These are phyloP conservation scores for Hypomontagnella monticulosa DNA, from an alignment of 495 filamentous ascomycete species.

Conservation along the genomic window DNA sequence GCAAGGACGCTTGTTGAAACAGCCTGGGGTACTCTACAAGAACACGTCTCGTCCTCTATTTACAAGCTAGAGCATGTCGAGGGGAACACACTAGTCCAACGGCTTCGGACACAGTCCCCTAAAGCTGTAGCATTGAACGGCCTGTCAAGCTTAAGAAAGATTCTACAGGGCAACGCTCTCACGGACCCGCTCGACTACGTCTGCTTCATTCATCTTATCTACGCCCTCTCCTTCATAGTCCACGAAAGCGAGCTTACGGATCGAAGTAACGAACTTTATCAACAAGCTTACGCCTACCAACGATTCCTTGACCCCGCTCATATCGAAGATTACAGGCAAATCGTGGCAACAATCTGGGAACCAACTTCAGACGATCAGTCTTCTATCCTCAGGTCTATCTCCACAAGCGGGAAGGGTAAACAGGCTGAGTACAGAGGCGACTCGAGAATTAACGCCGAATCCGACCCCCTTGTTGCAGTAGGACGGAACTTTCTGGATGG, in stretches of 20 bases:
- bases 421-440: constrained; percentile 37
- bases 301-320: constrained; percentile 43
- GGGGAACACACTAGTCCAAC: constrained; percentile 50
- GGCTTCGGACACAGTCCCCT: constrained; percentile 49
- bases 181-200: constrained; percentile 50
- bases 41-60: constrained; percentile 53
- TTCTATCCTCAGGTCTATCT: constrained; percentile 2
- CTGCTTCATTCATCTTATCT: constrained; percentile 58
- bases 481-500: constrained; percentile 60
- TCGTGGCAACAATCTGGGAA: constrained; percentile 54
- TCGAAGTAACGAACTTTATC: constrained; percentile 46
- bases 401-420: constrained; percentile 52
- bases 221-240: constrained; percentile 55
- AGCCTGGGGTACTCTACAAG: constrained; percentile 53
- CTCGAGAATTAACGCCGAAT: constrained; percentile 3
- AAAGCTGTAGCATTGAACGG: constrained; percentile 50
- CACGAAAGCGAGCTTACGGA: constrained; percentile 46
- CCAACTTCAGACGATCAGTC: constrained; percentile 37
- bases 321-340: constrained; percentile 43
- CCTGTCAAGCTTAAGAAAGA: constrained; percentile 45
- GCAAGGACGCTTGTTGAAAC: constrained; percentile 52
- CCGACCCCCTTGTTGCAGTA: constrained; percentile 45
- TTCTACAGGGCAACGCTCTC: constrained; percentile 46
- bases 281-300: constrained; percentile 53
- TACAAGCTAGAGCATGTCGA: constrained; percentile 48